Conservation (phyloP, 768 basidiomycete genomes). For the Podaxis sp. region DNA sequence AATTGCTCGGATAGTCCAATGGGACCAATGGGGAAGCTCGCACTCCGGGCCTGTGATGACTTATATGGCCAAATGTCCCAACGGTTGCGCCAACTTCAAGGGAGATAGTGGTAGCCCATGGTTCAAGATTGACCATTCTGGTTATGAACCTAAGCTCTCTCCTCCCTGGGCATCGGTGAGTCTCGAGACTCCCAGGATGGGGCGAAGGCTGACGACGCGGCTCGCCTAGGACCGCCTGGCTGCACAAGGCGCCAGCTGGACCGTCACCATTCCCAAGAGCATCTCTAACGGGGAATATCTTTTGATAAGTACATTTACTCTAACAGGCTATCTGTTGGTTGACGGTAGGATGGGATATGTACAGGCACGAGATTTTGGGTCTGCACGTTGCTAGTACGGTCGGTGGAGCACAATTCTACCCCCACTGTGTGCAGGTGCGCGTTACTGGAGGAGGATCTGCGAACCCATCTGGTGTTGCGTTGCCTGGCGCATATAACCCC, state of each 20-base stretch:
- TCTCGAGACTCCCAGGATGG: slow-evolving; percentile 34
- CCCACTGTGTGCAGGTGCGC: slow-evolving; percentile 34
- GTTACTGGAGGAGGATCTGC: slow-evolving; percentile 34
- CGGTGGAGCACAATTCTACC: slow-evolving; percentile 40
- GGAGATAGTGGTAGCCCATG: slow-evolving; percentile 21
- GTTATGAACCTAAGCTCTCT: slow-evolving; percentile 13
- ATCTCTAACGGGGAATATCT: slow-evolving; percentile 37
- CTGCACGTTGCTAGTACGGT: slow-evolving; percentile 33
- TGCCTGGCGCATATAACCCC: slow-evolving; percentile 36
- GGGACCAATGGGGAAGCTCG: slow-evolving; percentile 16
- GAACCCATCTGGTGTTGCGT: slow-evolving; percentile 32
- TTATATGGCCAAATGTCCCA: slow-evolving; percentile 22
- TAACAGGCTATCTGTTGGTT: background rate
- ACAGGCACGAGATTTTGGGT: slow-evolving; percentile 34
- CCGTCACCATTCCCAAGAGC: slow-evolving; percentile 31
- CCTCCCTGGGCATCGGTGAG: slow-evolving; percentile 21
- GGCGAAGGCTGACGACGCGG: slow-evolving; percentile 41
- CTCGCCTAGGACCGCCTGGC: slow-evolving; percentile 14
- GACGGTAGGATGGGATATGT: background rate
- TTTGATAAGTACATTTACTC: slow-evolving; percentile 15
- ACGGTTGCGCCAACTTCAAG: slow-evolving; percentile 23
- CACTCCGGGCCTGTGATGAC: slow-evolving; percentile 21
- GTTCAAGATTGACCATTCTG: slow-evolving; percentile 18
- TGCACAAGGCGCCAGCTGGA: slow-evolving; percentile 31
- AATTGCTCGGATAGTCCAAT: slow-evolving; percentile 15